Percentiles rank a stretch among this genome's conserved stretches.
Evolutionary conservation across 108 stramenopile species (phyloP).

Genomic region (Craspedostauros australis): DNA sequence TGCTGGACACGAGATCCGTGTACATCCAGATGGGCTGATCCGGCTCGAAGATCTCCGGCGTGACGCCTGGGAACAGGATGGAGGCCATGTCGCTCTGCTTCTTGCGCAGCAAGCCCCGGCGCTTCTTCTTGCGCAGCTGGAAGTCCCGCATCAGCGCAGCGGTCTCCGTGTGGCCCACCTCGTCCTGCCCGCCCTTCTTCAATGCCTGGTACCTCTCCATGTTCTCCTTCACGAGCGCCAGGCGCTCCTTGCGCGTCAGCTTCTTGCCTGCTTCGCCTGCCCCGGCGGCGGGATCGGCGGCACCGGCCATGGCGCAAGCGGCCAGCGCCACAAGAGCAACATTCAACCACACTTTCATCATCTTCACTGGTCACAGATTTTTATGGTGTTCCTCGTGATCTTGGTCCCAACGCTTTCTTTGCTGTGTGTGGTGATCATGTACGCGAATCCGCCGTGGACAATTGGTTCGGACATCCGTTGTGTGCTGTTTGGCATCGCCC

Average conservation of each 20-base stretch:
- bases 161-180: constrained; percentile 40
- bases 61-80: constrained; percentile 74
- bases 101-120: constrained; percentile 55
- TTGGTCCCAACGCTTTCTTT: too few relatives aligned
- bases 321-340: too few relatives aligned
- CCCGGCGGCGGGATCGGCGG: too few relatives aligned
- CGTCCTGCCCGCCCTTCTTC: constrained; percentile 28
- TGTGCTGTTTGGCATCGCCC: too few relatives aligned
- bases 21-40: constrained; percentile 56
- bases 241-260: constrained; percentile 24
- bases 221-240: constrained; percentile 15
- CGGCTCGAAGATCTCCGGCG: constrained; percentile 52
- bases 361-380: too few relatives aligned
- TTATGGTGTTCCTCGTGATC: too few relatives aligned
- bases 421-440: too few relatives aligned
- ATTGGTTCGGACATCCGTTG: too few relatives aligned
- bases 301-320: too few relatives aligned
- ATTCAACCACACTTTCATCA: too few relatives aligned
- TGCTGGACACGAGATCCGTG: constrained; percentile 65
- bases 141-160: constrained; percentile 34
- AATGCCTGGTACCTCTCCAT: constrained; percentile 24
- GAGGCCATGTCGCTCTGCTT: constrained; percentile 49
- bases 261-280: too few relatives aligned
- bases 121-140: constrained; percentile 65
- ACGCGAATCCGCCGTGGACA: too few relatives aligned